These are phyloP conservation scores for Trichaptum fuscoviolaceum DNA, from an alignment of 768 basidiomycete genomes.

Conservation along the genomic window DNA sequence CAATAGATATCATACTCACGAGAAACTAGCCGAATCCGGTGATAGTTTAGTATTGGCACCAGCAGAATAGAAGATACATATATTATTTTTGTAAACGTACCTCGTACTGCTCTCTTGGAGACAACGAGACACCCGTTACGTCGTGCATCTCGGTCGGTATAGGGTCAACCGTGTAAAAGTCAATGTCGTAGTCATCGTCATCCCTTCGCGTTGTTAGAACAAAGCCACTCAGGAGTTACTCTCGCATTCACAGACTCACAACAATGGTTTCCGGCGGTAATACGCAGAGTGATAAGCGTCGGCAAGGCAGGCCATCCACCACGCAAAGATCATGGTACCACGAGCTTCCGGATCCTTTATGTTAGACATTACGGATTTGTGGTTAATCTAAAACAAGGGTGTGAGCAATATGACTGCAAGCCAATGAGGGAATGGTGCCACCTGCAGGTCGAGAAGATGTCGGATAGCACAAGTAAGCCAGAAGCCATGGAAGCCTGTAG, in stretches of 20 bases:
- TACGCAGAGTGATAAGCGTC: conserved; percentile 83
- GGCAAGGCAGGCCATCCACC: conserved; percentile 88
- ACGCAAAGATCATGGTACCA: conserved; percentile 85
- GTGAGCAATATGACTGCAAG: conserved; percentile 7
- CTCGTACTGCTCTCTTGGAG: conserved; percentile 76
- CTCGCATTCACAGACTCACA: conserved; percentile 35
- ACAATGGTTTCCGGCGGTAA: conserved; percentile 77
- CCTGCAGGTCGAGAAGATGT: conserved; percentile 73
- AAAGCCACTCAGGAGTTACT: conserved; percentile 13
- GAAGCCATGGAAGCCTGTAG: conserved; percentile 74
- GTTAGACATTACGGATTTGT: conserved; percentile 69
- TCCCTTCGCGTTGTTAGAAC: conserved; percentile 39
- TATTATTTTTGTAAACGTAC: conserved; percentile 32
- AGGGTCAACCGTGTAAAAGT: conserved; percentile 77
- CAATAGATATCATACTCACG: conserved; percentile 37
- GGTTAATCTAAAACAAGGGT: conserved; percentile 59
- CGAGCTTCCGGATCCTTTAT: conserved; percentile 72
- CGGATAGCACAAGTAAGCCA: conserved; percentile 78
- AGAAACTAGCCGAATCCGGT: conserved; percentile 45
- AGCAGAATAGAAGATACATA: not conserved
- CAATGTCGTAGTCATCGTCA: conserved; percentile 86
- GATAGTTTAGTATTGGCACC: conserved; percentile 8
- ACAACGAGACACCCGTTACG: conserved; percentile 41
- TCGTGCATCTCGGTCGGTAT: conserved; percentile 35
- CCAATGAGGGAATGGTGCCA: conserved; percentile 23